Conservation (phyloP, 2,329 filamentous ascomycete genomes). For the Ophiosphaerella narmari region DNA sequence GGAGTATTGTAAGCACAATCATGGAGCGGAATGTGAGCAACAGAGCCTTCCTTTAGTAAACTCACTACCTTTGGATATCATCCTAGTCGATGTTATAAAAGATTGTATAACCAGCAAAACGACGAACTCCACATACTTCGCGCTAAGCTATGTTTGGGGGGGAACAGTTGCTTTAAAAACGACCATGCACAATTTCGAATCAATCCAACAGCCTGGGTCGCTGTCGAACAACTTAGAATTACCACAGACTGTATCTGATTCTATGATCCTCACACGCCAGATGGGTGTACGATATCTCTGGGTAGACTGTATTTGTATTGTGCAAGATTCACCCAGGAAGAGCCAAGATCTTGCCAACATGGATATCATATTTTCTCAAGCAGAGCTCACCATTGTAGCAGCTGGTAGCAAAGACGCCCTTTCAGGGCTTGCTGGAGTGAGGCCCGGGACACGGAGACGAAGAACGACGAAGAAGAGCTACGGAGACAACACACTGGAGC, state of each 20-base stretch:
- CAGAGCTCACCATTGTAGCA: not conserved
- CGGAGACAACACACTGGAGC: no score
- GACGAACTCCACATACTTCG: not conserved
- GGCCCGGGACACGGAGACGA: not conserved
- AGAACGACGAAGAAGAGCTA: not conserved
- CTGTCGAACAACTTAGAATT: not conserved
- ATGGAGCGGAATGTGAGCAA: not conserved
- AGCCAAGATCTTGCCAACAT: not conserved
- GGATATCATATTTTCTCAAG: not conserved
- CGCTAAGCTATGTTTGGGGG: conserved; percentile 2
- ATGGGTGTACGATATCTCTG: not conserved
- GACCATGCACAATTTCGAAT: not conserved
- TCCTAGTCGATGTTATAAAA: not conserved
- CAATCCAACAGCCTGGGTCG: not conserved
- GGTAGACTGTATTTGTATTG: conserved; percentile 1
- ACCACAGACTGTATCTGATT: not conserved
- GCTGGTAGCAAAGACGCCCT: not conserved
- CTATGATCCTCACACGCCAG: not conserved
- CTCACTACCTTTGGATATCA: not conserved
- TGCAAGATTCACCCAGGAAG: not conserved
- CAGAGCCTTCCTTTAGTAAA: not conserved
- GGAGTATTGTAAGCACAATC: not conserved
- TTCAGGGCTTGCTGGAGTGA: not conserved
- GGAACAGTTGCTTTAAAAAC: not conserved
- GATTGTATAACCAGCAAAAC: not conserved